Base-by-base conservation (phyloP, 2,329 filamentous ascomycete genomes). In the Aplosporella prunicola region DNA sequence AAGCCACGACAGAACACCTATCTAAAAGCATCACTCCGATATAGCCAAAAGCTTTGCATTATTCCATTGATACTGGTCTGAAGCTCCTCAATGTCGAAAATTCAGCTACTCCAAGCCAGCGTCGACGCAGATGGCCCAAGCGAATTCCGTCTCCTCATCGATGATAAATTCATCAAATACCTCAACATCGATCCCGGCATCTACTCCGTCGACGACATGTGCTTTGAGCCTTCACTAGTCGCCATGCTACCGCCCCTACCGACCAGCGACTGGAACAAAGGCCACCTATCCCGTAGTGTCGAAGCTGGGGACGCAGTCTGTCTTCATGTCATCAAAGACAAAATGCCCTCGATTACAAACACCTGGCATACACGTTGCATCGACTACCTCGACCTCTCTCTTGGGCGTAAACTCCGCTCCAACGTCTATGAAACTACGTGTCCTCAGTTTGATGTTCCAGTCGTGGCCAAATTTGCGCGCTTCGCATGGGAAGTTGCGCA, bases 231-330 rank as follows among this genome's bases (percentile, higher is more conserved):
- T 9, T 36, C 44, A 8, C 45, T 64, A 17, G 42, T 60, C 22
- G 26, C 53, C 5, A 40, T 50, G 9, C 51, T 68, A 8, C 62
- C 63, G 3, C 46, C 50, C 4, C 56, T 66, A 11, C 61, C 60
- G 1, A 32, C 48, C 1, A 60, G 62, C 9, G 54, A 61, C 43
- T 67, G 62, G 63, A 67, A 65, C 39, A 45, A 49, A 31, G 63
- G 53, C 31, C 53, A 53, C 22, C 49, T 67, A 27, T 46, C 51
- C 16, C 45, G 47, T 24, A 42, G 58, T 17, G 27, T 39, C 9
- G 31, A 40, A 5, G 49, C 42, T 2, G 55, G 50, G 17, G 40
- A 43, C 5, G 47, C 52, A 2, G 40, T 45, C 43, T 62, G 63
- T 40, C 35, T 47, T 25, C 35, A 45, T 27, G 48, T 47, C 11